Evolutionary conservation across 768 basidiomycete species (phyloP), one percentile per base, ranked within the genome.

Genomic region (Phylloporus sp.): DNA sequence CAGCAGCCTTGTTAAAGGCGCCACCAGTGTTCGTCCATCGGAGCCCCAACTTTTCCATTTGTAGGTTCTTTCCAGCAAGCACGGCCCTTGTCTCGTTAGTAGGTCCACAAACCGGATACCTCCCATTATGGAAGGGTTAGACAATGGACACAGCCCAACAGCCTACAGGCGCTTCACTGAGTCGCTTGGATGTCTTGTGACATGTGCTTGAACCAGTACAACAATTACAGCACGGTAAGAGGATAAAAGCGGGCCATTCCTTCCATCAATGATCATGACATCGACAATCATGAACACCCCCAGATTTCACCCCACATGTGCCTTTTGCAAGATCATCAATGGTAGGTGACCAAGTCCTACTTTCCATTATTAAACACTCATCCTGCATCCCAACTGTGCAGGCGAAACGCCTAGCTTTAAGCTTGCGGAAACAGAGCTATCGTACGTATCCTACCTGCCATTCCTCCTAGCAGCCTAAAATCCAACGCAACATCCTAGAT

Each of bases 311-410:
- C 74, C 81, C 13, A 70, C 69, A 22, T 95, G 94, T 70, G 68
- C 91, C 60, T 97, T 97, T 73, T 97, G 95, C 80, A 95, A 86
- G 73, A 95, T 97, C 66, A 78, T 92, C 73, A 88, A 88, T 70
- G 89, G 93, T 85, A 47, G 68, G 54, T 42, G 9, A 2, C 22
- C 18, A 20, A 13, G 4, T 36, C 31, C 26, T 2, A 11, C 18
- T 18, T 16, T 28, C 7, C 5, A 16, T 22, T 6, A 3, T 18
- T 27, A 13, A 32, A 16, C 9, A 15, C 23, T 1, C 18, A 32
- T 20, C 27, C 13, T 24, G 11, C 12, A 29, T 3, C 1, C 2
- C 18, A 15, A 39, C 36, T 5, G n/a, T 27, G 5, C 64, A 93
- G 93, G 90, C 46, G 86, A 94, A 35, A 91, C 92, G 47, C 93